Conservation (phyloP, 495 filamentous ascomycete genomes). For the Patellaria atrata region DNA sequence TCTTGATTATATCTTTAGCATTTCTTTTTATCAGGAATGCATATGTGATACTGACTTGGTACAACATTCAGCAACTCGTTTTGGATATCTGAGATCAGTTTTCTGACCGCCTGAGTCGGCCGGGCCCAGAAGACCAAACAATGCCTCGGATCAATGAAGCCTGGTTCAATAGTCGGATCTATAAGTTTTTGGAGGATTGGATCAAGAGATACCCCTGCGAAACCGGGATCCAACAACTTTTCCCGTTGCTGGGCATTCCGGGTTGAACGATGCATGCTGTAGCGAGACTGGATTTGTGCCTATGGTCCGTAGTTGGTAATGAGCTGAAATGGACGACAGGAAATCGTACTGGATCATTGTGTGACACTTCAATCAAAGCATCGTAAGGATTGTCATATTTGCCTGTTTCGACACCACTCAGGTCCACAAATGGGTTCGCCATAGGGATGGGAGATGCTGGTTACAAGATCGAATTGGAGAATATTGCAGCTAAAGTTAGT, state of each 20-base stretch:
- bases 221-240: constrained; percentile 54
- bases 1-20: constrained; percentile 30
- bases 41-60: constrained; percentile 40
- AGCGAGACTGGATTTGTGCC: constrained; percentile 56
- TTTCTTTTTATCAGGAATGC: neutral
- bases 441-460: constrained; percentile 1
- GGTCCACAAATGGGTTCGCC: constrained; percentile 24
- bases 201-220: constrained; percentile 58
- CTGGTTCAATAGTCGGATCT: constrained; percentile 43
- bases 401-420: constrained; percentile 17
- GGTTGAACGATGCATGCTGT: constrained; percentile 53
- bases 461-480: too few species aligned
- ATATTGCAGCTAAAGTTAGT: too few species aligned
- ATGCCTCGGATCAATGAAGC: constrained; percentile 55
- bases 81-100: constrained; percentile 56
- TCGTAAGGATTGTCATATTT: constrained; percentile 56
- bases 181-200: constrained; percentile 54
- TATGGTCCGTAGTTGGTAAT: constrained; percentile 22
- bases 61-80: constrained; percentile 42
- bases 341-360: constrained; percentile 24
- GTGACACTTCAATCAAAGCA: constrained; percentile 42
- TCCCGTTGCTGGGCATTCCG: constrained; percentile 56
- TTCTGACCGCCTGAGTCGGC: constrained; percentile 53
- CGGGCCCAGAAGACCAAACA: constrained; percentile 82
- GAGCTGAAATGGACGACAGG: neutral